phyloP scores from a whole-genome alignment of 805 yeast species.

The Allodekkera sacchari region DNA sequence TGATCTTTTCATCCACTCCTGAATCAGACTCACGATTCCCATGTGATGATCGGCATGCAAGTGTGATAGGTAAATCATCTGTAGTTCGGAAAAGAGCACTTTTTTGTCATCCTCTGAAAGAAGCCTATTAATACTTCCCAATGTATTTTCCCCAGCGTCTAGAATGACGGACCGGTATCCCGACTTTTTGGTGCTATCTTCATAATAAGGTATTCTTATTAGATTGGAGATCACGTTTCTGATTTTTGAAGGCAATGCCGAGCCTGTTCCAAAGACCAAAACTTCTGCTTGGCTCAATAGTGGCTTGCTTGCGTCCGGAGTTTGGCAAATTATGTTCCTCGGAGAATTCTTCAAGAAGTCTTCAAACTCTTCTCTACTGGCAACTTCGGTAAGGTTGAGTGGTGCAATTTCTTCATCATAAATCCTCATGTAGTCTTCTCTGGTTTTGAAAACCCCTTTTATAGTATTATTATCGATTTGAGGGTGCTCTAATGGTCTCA shows the following conservation, averaged over 20 bases:
- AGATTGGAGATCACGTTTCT: constrained; percentile 81
- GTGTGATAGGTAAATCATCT: constrained; percentile 70
- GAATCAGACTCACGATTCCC: constrained; percentile 65
- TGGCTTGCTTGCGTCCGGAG: constrained; percentile 12
- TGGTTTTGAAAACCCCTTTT: constrained; percentile 12
- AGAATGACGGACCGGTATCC: constrained; percentile 43
- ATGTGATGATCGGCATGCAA: constrained; percentile 96
- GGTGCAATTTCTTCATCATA: constrained; percentile 20
- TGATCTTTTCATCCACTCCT: constrained; percentile 46
- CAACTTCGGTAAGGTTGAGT: constrained; percentile 5
- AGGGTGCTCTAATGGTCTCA: constrained; percentile 13
- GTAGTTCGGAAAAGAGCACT: constrained; percentile 47
- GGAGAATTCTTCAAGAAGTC: constrained; percentile 3
- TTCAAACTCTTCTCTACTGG: constrained; percentile 7
- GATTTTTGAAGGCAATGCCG: constrained; percentile 77
- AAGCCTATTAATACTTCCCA: constrained; percentile 61
- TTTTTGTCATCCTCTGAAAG: constrained; percentile 39
- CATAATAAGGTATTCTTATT: constrained; percentile 54
- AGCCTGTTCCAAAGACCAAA: constrained; percentile 85
- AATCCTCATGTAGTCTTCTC: constrained; percentile 16
- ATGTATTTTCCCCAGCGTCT: constrained; percentile 95
- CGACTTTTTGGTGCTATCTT: constrained; percentile 4
- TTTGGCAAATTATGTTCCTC: neutral
- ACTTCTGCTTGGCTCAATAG: constrained; percentile 51
- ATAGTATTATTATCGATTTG: constrained; percentile 4